Percentiles rank a stretch among this genome's conserved stretches.
Evolutionary conservation across 2,329 filamentous ascomycete species (phyloP).

Genomic region (Penicillium sp.): DNA sequence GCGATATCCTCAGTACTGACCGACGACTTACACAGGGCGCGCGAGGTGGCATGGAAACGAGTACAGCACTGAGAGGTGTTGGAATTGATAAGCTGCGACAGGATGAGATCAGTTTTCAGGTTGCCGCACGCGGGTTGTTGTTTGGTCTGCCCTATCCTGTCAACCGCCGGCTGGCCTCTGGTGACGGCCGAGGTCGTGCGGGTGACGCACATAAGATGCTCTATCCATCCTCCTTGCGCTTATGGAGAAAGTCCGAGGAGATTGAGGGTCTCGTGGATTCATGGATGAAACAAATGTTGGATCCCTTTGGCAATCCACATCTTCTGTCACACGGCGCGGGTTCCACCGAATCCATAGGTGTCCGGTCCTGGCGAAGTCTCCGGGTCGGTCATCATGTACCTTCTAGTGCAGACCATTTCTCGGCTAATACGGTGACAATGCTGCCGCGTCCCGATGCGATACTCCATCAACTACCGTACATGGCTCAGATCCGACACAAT

Average conservation of each 20-base stretch:
- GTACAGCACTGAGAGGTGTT: slow-evolving; percentile 51
- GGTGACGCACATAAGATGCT: slow-evolving; percentile 83
- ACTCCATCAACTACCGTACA: slow-evolving; percentile 83
- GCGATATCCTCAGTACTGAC: slow-evolving; percentile 78
- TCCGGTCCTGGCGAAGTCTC: slow-evolving; percentile 38
- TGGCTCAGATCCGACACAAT: slow-evolving; percentile 61
- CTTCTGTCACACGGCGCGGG: slow-evolving; percentile 34
- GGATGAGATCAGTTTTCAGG: slow-evolving; percentile 91
- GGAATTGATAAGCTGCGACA: slow-evolving; percentile 71
- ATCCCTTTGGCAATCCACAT: slow-evolving; percentile 42
- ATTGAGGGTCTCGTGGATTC: slow-evolving; percentile 64
- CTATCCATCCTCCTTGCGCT: slow-evolving; percentile 78
- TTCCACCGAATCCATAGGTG: slow-evolving; percentile 23
- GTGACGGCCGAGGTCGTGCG: slow-evolving; percentile 28
- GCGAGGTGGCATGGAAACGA: slow-evolving; percentile 56
- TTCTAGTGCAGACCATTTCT: not conserved
- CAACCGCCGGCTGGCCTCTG: slow-evolving; percentile 55
- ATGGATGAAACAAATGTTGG: slow-evolving; percentile 39
- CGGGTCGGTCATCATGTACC: slow-evolving; percentile 5
- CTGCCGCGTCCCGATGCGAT: slow-evolving; percentile 48
- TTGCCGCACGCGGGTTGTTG: slow-evolving; percentile 80
- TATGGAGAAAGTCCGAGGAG: slow-evolving; percentile 84
- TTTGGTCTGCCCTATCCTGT: slow-evolving; percentile 86
- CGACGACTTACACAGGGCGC: slow-evolving; percentile 27
- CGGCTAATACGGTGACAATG: slow-evolving; percentile 24